Evolutionary conservation across 2,329 filamentous ascomycete species (phyloP), one percentile per base, ranked within the genome.

Genomic region (Xylaria sp.): DNA sequence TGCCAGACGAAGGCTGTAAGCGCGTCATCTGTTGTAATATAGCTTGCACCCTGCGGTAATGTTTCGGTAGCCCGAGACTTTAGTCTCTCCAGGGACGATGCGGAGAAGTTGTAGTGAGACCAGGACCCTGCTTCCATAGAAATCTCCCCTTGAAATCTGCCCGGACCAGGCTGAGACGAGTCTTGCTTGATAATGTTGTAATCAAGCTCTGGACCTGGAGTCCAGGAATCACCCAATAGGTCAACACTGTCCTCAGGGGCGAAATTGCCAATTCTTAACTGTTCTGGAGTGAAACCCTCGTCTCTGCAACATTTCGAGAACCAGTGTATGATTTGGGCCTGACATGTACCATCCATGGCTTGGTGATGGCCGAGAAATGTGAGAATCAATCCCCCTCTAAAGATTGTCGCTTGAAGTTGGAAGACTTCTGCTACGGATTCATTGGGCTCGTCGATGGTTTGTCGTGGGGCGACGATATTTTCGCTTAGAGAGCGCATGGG

Each of bases 11-110:
- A 83, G 0, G 85, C 85, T 2, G 77, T 84, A 15, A 89, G 76
- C 2, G 82, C 80, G 72, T 89, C 87, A 65, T 89, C 86, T 0
- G 86, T 88, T 1, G 86, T 86, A 25, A 88, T 74, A 70, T 81
- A 87, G 1, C 37, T n/a, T 15, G 28, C 37, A 15, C 20, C 20
- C 1, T 20, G n/a, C 7, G 28, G 51, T 34, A 54, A 28, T n/a
- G 51, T 54, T 54, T 20, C 15, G 34, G 51, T 54, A 7, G 51
- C 51, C 10, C 34, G 18, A 13, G 15, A 34, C 10, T 54, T 54
- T 5, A 54, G 28, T 5, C n/a, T 32, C 8, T 10, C 34, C 15
- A 54, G 15, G 18, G 28, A 32, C n/a, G 28, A 54, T 6, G 28
- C 51, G 13, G 51, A 54, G 18, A 54, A 54, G 51, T 54, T 18